These are phyloP conservation scores for Telopea speciosissima DNA, from an alignment of 177 flowering plant species.

Conservation along the genomic window DNA sequence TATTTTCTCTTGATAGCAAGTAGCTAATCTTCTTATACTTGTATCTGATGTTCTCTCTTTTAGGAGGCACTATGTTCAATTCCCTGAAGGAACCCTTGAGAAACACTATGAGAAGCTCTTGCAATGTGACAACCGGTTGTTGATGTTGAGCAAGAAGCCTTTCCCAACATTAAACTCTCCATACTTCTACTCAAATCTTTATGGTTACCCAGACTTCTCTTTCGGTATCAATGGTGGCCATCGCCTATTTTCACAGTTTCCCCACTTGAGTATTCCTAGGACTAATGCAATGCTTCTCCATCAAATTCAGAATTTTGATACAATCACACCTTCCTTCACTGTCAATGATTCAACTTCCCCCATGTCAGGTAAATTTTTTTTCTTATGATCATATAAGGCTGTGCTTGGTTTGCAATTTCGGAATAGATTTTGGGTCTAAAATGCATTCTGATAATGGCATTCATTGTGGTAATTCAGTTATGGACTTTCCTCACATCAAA, in stretches of 20 bases:
- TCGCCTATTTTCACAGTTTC: conserved; percentile 7
- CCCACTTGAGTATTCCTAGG: neutral
- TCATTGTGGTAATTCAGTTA: conserved; percentile 8
- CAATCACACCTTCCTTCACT: neutral
- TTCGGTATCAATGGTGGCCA: neutral
- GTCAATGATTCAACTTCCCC: conserved; percentile 11
- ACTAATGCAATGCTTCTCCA: conserved; percentile 3
- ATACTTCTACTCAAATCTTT: conserved; percentile 18
- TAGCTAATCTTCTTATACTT: no score
- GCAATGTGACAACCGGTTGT: conserved; percentile 28
- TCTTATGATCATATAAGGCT: neutral
- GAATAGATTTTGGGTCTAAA: no score
- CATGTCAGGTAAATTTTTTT: conserved; percentile 15
- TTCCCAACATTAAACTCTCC: conserved; percentile 31
- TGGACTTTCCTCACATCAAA: conserved; percentile 5
- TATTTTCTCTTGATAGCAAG: no score
- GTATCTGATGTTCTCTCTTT: neutral
- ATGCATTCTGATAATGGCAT: neutral
- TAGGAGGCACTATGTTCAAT: conserved; percentile 47
- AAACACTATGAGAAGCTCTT: conserved; percentile 39
- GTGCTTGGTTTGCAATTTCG: neutral
- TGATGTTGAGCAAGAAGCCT: conserved; percentile 25
- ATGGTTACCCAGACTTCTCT: conserved; percentile 1
- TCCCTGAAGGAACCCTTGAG: conserved; percentile 40
- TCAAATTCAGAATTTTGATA: conserved; percentile 6